Evolutionary conservation across 192 early-diverging fungal species (phyloP).

Genomic region (Allomyces javanicus): DNA sequence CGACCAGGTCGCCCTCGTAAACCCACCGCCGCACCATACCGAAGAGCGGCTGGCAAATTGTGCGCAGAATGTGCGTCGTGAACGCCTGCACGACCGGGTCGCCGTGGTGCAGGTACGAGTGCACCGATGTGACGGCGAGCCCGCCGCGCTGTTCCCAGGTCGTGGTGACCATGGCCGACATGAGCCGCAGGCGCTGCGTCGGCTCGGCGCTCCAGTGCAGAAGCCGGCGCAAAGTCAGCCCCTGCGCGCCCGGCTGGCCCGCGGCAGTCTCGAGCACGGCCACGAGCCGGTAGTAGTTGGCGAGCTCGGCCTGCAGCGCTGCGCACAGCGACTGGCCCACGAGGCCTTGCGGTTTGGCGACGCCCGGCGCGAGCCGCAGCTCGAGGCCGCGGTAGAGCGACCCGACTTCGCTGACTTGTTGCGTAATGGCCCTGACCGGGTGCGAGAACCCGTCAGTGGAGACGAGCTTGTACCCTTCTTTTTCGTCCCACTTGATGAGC

Average conservation of each 20-base stretch:
- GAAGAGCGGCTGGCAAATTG: slow-evolving; percentile 72
- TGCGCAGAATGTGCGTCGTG: slow-evolving; percentile 48
- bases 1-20: slow-evolving; percentile 79
- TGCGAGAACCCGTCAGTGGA: slow-evolving; percentile 24
- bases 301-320: slow-evolving; percentile 56
- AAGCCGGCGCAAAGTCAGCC: slow-evolving; percentile 60
- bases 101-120: slow-evolving; percentile 70
- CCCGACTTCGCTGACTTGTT: slow-evolving; percentile 55
- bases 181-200: slow-evolving; percentile 49
- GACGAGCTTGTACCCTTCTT: slow-evolving; percentile 30
- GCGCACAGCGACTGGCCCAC: slow-evolving; percentile 56
- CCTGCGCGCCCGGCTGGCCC: slow-evolving; percentile 22
- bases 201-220: slow-evolving; percentile 71
- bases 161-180: slow-evolving; percentile 38
- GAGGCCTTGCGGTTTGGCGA: slow-evolving; percentile 5
- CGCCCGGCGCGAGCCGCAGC: neutral
- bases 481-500: slow-evolving; percentile 43
- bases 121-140: slow-evolving; percentile 48
- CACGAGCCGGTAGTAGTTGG: slow-evolving; percentile 68
- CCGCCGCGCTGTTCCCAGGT: slow-evolving; percentile 41
- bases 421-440: slow-evolving; percentile 43
- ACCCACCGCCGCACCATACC: slow-evolving; percentile 80
- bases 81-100: slow-evolving; percentile 73
- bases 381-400: slow-evolving; percentile 48
- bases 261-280: slow-evolving; percentile 48